Evolutionary conservation across 2,329 filamentous ascomycete genomes (phyloP), one percentile per base, ranked within the genome.

Genomic region (Eutypella sp.): DNA sequence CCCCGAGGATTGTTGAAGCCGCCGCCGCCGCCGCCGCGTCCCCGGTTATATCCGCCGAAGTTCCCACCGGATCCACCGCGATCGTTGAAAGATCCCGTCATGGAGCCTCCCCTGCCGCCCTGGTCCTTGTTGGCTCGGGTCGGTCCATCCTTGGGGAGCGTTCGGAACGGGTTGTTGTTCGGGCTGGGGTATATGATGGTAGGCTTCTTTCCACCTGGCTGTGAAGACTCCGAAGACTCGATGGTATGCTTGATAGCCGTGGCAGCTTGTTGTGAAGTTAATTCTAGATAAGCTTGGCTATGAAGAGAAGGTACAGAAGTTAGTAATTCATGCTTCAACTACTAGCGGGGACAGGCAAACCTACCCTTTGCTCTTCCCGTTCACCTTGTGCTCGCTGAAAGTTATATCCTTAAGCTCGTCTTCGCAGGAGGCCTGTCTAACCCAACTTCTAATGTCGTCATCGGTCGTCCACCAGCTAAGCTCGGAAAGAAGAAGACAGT

Each of bases 331-430:
- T 23, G 19, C 36, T 23, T 15, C 3, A 4, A 33, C 29, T 33
- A 33, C 29, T 15, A n/a, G n/a, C n/a, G n/a, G n/a, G n/a, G n/a
- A n/a, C n/a, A n/a, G 37, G 27, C 13, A 15, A 18, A 67, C 82
- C 53, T 76, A 95, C 91, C 93, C 92, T 73, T 97, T 96, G 69
- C 89, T 96, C 72, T 99, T 99, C 57, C 93, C 93, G 57, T 99
- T 99, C 40, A 97, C 91, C 65, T 99, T 99, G 69, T 97, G 93
- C 66, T 99, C 93, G 59, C 89, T 96, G 66, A 97, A 99, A 0
- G 91, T 96, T 42, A 99, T 82, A 50, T 97, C 93, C 59, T 88
- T 90, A 16, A 97, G 71, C 59, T 96, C 89, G 39, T 84, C 78
- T 65, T 97, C 93, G 56, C 82, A 88, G 2, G 79, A 80, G n/a